A percentile compares a stretch with the other conserved stretches of the same genome.
Evolutionary conservation across 768 basidiomycete genomes (phyloP).

Genomic region (Hydnomerulius pinastri): DNA sequence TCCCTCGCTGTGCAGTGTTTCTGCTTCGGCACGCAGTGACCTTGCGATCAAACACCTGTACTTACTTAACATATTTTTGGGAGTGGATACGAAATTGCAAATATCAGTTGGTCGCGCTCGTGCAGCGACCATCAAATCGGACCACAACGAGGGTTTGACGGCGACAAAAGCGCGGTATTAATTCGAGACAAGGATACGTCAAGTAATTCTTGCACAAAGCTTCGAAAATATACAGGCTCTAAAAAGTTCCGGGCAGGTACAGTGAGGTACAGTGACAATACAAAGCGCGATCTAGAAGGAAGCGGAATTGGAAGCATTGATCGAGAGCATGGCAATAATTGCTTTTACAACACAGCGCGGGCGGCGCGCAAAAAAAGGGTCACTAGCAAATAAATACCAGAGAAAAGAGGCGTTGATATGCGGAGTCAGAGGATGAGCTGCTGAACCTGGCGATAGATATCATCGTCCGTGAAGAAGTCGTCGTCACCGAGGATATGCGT

Average conservation of each 20-base stretch:
- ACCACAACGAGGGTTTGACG: too few relatives aligned
- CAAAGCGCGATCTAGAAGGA: not conserved
- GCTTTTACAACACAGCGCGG: not conserved
- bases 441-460: slow-evolving; percentile 35
- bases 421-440: slow-evolving; percentile 9
- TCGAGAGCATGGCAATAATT: not conserved
- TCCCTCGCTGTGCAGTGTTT: too few relatives aligned
- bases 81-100: too few relatives aligned
- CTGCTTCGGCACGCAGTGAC: too few relatives aligned
- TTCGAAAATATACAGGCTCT: not conserved
- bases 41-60: too few relatives aligned
- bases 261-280: too few relatives aligned
- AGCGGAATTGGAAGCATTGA: not conserved
- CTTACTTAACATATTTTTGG: too few relatives aligned
- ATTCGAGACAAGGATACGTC: not conserved
- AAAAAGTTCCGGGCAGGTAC: not conserved
- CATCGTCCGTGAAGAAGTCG: slow-evolving; percentile 59
- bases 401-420: not conserved
- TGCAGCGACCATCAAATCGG: too few relatives aligned
- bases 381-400: too few relatives aligned
- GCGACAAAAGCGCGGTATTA: too few relatives aligned
- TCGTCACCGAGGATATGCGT: slow-evolving; percentile 56
- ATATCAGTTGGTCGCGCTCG: too few relatives aligned
- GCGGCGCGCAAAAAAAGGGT: not conserved
- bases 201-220: not conserved